Base-by-base conservation (phyloP, 345 rosid species). In the Excoecaria cochinchinensis region DNA sequence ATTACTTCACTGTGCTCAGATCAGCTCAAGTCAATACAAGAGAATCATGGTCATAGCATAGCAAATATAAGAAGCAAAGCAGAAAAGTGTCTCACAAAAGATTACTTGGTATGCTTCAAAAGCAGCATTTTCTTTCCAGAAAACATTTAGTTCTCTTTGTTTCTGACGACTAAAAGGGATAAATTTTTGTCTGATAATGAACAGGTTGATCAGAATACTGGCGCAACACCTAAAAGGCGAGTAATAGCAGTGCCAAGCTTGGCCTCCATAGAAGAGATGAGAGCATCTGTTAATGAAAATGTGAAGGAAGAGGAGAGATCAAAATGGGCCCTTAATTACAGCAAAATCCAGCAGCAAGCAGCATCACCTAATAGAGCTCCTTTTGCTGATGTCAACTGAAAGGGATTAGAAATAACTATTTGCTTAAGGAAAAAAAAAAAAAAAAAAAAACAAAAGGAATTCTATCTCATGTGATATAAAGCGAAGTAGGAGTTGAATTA, bases 221-320 rank as follows among this genome's bases (percentile, higher is more conserved):
- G 78, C 64, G 58, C 86, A 69, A 83, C 82, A 19, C 94, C 92
- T 15, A 83, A 86, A 81, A 91, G 83, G 79, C 85, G 88, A 63
- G 77, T 19, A 12, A 85, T 89, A 62, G 12, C 36, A n/a, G 92
- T 90, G 64, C 97, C 98, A 2, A 89, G 90, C 86, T 68, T 88
- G 77, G 84, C 81, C 11, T 88, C 92, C 71, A 91, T 92, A 3
- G 97, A 92, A 76, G 88, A 87, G 75, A 81, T 91, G 97, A 87
- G 88, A 80, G 83, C 79, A 3, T 58, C 76, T 19, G 61, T 65
- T 14, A 16, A 72, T 0, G 76, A 74, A 67, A 77, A 70, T 63
- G 77, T 47, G 5, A 52, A 68, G 60, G 84, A 82, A 69, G 84
- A 69, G 57, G 70, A 81, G 25, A 78, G 53, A 79, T 72, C 81